Evolutionary conservation across 2,329 filamentous ascomycete genomes (phyloP), one percentile per base, ranked within the genome.

Genomic region (Aspergillus bombycis): DNA sequence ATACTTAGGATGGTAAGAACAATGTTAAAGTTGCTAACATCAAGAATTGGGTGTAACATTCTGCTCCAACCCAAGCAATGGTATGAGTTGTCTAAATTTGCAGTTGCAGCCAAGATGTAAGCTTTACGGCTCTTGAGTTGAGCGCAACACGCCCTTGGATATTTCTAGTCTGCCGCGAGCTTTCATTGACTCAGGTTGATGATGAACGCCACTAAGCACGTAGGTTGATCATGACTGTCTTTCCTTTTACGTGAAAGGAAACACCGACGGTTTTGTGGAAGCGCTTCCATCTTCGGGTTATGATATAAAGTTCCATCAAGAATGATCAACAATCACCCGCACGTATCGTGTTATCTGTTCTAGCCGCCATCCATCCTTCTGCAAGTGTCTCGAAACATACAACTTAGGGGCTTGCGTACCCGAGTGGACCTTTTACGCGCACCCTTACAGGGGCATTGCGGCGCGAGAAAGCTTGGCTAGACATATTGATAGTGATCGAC

Each of bases 1-100:
- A 60, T 70, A 76, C 77, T 74, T 58, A 74, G 63, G 34, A 79
- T 72, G 5, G 74, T 69, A 30, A 77, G 66, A 21, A 74, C 68
- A 61, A 78, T 65, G 61, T 79, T 79, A 21, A 78, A 65, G 65
- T 72, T 70, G 63, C 70, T 76, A 9, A 77, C 53, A 61, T 78
- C 76, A 52, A 79, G 71, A 55, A 73, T 71, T 8, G 76, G 75
- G 59, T 74, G 72, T 58, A 77, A 69, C 75, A 78, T 78, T 53
- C 54, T 72, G 65, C 43, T 48, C 56, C 38, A 19, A 7, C n/a
- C 32, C 38, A 26, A 50, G 34, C 14, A 19, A 1, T 34, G 23
- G 8, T 45, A 28, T 38, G 21, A 19, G 46, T 36, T 34, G n/a
- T 43, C 21, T 32, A 9, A 45, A 21, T 23, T 7, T 19, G 21